These are phyloP conservation scores for Dactylis glomerata DNA, from an alignment of 176 grass and related monocot genomes.

Conservation along the genomic window DNA sequence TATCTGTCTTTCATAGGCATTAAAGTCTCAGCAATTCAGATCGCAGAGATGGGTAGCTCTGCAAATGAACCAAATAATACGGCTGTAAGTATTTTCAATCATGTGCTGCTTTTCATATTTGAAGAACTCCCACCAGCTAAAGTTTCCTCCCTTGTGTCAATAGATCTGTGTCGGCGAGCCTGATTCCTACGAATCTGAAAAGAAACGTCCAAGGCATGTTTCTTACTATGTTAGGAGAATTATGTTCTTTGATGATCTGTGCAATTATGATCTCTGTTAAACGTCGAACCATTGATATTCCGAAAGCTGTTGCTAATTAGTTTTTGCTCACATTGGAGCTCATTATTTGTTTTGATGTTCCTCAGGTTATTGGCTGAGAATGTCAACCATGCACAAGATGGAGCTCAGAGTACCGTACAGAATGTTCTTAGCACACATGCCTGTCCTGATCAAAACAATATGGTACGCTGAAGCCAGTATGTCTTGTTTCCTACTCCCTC, in stretches of 20 bases:
- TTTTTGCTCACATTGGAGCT: background rate
- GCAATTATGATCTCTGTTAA: background rate
- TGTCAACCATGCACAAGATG: background rate
- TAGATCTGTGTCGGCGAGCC: background rate
- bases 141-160: background rate
- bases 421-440: background rate
- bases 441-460: background rate
- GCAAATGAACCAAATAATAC: background rate
- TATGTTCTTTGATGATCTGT: background rate
- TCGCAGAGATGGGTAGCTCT: background rate
- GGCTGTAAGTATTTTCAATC: background rate
- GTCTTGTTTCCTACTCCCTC: too few species aligned
- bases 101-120: background rate
- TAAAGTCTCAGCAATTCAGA: background rate
- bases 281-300: background rate
- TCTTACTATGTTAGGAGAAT: background rate
- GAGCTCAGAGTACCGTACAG: background rate
- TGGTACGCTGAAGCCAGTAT: background rate
- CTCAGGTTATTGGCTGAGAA: background rate
- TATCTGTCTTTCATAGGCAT: background rate
- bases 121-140: background rate
- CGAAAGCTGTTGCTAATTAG: background rate
- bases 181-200: background rate
- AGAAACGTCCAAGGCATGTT: constrained; percentile 9
- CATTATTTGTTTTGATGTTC: background rate